Evolutionary conservation across 306 rosid genomes (phyloP).

Genomic region (Betula pendula): DNA sequence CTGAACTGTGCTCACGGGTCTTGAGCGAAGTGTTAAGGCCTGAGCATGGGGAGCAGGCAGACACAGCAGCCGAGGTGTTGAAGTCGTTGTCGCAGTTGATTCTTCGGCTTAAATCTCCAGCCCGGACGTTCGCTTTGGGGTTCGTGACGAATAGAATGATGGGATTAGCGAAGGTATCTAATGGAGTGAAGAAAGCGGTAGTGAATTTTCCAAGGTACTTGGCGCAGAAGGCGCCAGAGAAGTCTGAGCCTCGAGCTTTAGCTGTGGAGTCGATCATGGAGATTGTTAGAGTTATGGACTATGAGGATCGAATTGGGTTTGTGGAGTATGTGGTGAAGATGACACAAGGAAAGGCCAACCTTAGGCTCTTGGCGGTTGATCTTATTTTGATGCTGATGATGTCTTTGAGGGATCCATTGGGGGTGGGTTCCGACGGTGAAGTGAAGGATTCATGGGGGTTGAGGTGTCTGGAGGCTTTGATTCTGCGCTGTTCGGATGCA

Average conservation of each 20-base stretch:
- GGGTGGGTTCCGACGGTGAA: constrained; percentile 51
- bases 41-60: constrained; percentile 59
- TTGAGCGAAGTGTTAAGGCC: constrained; percentile 58
- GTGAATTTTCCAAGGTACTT: constrained; percentile 72
- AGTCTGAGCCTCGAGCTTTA: constrained; percentile 73
- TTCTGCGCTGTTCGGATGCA: constrained; percentile 76
- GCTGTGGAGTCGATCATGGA: constrained; percentile 80
- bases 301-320: constrained; percentile 63
- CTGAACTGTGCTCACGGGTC: constrained; percentile 46
- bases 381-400: constrained; percentile 53
- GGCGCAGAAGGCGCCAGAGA: constrained; percentile 74
- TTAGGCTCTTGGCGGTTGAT: constrained; percentile 81
- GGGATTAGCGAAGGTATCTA: constrained; percentile 24
- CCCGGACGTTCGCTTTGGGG: constrained; percentile 57
- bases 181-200: constrained; percentile 63
- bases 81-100: constrained; percentile 55
- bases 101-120: constrained; percentile 61
- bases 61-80: constrained; percentile 69
- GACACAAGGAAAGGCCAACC: constrained; percentile 66
- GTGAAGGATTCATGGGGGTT: constrained; percentile 53
- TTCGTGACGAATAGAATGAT: constrained; percentile 46
- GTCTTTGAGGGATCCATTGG: constrained; percentile 56
- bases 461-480: constrained; percentile 74
- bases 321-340: constrained; percentile 69
- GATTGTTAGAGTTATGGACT: constrained; percentile 52